Evolutionary conservation across 495 filamentous ascomycete genomes (phyloP).

Genomic region (Pseudoneurospora amorphoporcata): DNA sequence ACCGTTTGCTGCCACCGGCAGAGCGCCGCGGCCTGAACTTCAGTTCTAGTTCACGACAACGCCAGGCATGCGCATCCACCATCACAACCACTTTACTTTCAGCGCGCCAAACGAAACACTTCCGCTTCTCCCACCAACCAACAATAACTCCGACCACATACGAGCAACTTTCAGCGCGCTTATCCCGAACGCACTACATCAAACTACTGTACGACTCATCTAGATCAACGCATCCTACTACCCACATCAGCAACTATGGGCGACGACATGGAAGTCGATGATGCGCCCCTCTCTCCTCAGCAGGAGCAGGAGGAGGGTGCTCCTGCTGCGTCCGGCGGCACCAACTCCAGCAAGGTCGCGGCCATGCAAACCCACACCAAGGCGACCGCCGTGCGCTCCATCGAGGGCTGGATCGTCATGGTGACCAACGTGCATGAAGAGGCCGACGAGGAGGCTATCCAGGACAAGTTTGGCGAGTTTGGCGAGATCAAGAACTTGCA

Average conservation of each 20-base stretch:
- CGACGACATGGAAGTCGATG: slow-evolving; percentile 14
- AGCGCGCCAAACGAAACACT: background rate
- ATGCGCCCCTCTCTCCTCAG: slow-evolving; percentile 2
- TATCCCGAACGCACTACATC: background rate
- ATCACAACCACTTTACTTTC: background rate
- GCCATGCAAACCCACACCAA: slow-evolving; percentile 65
- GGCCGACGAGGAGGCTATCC: slow-evolving; percentile 89
- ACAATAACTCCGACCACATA: background rate
- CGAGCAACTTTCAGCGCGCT: background rate
- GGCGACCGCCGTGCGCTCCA: slow-evolving; percentile 88
- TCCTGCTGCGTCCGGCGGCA: slow-evolving; percentile 1
- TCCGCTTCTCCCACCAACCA: background rate
- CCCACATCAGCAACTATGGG: slow-evolving; percentile 3
- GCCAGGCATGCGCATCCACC: background rate
- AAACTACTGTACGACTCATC: background rate
- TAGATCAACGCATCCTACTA: background rate
- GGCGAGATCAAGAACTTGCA: slow-evolving; percentile 98
- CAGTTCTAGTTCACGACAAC: background rate
- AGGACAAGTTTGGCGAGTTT: slow-evolving; percentile 88
- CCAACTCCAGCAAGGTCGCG: slow-evolving; percentile 36
- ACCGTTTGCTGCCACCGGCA: background rate
- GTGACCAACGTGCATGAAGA: slow-evolving; percentile 97
- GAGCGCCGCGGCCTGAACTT: background rate
- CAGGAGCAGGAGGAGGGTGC: background rate
- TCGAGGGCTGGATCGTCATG: slow-evolving; percentile 98